phyloP scores from a whole-genome alignment of 2,329 filamentous ascomycete genomes.

The Xylaria sp. region DNA sequence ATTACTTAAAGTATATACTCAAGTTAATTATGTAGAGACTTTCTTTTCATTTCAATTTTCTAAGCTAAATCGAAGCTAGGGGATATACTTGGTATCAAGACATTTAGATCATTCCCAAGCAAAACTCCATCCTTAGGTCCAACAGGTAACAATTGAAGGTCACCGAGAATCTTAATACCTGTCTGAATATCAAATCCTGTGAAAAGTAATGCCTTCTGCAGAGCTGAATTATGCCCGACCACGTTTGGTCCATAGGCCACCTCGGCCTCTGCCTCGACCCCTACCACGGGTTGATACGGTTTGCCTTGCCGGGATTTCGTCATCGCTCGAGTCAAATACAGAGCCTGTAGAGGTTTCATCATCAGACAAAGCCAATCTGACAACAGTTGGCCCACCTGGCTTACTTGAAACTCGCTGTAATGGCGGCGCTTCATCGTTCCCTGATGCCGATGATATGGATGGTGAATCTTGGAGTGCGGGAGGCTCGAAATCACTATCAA shows the following conservation, averaged over 20 bases:
- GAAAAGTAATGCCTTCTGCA: background rate
- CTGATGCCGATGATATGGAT: slow-evolving; percentile 35
- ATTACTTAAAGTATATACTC: background rate
- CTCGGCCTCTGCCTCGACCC: slow-evolving; percentile 33
- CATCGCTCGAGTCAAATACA: slow-evolving; percentile 34
- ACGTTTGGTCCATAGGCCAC: slow-evolving; percentile 32
- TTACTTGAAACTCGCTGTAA: slow-evolving; percentile 26
- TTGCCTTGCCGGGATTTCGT: slow-evolving; percentile 32
- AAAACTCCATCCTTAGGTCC: background rate
- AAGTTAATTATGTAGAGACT: too few relatives aligned
- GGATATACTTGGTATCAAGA: background rate
- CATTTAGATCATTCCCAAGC: background rate
- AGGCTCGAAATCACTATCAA: slow-evolving; percentile 43
- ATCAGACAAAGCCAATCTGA: slow-evolving; percentile 38
- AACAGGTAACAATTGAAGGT: background rate
- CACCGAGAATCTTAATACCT: background rate
- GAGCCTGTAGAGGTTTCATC: slow-evolving; percentile 38
- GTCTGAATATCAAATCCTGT: background rate
- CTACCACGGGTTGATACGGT: slow-evolving; percentile 57
- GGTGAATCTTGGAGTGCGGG: slow-evolving; percentile 33
- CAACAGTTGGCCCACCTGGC: slow-evolving; percentile 40
- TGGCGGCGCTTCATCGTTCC: slow-evolving; percentile 25
- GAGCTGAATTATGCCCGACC: slow-evolving; percentile 55
- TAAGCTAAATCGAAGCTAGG: background rate
- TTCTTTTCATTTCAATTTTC: background rate